Evolutionary conservation across 2,329 filamentous ascomycete species (phyloP).

Genomic region (Ophiostoma angusticollis): DNA sequence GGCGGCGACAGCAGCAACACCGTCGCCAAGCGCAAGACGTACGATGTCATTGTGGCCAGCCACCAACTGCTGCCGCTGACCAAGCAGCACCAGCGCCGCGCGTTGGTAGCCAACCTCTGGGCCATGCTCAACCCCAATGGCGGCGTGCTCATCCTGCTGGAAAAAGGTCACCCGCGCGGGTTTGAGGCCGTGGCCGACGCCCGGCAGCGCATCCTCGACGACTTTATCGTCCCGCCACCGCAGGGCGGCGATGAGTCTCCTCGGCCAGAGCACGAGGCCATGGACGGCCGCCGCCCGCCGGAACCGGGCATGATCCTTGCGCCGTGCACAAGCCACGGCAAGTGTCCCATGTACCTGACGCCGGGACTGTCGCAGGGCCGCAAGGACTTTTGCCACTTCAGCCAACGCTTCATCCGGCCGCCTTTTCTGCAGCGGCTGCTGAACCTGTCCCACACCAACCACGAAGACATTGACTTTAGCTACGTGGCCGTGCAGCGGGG

Average conservation of each 20-base stretch:
- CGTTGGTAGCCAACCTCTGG: conserved; percentile 81
- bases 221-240: conserved; percentile 55
- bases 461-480: conserved; percentile 84
- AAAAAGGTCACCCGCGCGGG: conserved; percentile 82
- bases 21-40: conserved; percentile 52
- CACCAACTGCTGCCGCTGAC: conserved; percentile 67
- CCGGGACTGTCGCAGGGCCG: conserved; percentile 59
- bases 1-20: conserved; percentile 30
- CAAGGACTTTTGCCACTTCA: conserved; percentile 85
- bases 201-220: conserved; percentile 62
- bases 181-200: conserved; percentile 87
- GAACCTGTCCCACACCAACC: conserved; percentile 56
- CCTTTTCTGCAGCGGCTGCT: conserved; percentile 68
- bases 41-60: conserved; percentile 81
- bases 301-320: conserved; percentile 54
- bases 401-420: conserved; percentile 77
- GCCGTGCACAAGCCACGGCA: conserved; percentile 76
- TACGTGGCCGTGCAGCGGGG: conserved; percentile 80
- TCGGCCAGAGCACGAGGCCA: no score
- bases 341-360: conserved; percentile 76
- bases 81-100: conserved; percentile 64
- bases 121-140: conserved; percentile 69
- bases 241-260: background rate
- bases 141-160: conserved; percentile 73
- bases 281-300: conserved; percentile 21